Base-by-base conservation (phyloP, 257 asterid genomes). In the Jacaranda copaia region DNA sequence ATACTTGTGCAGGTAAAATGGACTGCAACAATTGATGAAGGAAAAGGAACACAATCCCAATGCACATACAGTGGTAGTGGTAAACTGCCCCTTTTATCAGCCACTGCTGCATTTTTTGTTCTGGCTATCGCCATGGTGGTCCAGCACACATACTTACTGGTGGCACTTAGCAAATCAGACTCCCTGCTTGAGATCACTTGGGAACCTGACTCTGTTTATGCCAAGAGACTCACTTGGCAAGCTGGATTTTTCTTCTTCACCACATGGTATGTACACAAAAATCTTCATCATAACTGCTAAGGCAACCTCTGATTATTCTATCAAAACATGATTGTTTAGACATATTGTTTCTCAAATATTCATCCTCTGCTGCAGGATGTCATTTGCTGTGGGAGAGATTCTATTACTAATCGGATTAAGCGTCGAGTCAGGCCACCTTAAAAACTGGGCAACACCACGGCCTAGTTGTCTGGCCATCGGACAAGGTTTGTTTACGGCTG, bases 391-490 rank as follows among this genome's bases (percentile, higher is more conserved):
- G 38, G 98, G 90, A 40, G 99, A 92, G 81, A 90, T 95, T 46
- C 75, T 92, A 74, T 70, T 95, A 46, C 81, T 95, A 11, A 84
- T 92, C n/a, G 97, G 96, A 43, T 78, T 95, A 39, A 91, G 91
- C 68, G 89, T 91, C 5, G 99, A 95, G 81, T 92, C 98, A 5
- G 97, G 99, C 15, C 98, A 95, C 79, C 88, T 95, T 59, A 89
- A 82, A 12, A 82, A 89, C 49, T 95, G 99, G 99, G 86, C 39
- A 25, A 51, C 56, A 12, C 90, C 94, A 2, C 87, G 81, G 39
- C 68, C 88, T 3, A 82, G 74, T 52, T 95, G 99, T 78, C 81
- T 89, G 3, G 71, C 77, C 48, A 64, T 89, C 1, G 84, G 86
- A 49, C 90, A 80, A 68, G 98, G 98, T 2, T 38, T 95, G 75